Conservation (phyloP, 2,329 filamentous ascomycete species). For the Colletotrichum navitas region DNA sequence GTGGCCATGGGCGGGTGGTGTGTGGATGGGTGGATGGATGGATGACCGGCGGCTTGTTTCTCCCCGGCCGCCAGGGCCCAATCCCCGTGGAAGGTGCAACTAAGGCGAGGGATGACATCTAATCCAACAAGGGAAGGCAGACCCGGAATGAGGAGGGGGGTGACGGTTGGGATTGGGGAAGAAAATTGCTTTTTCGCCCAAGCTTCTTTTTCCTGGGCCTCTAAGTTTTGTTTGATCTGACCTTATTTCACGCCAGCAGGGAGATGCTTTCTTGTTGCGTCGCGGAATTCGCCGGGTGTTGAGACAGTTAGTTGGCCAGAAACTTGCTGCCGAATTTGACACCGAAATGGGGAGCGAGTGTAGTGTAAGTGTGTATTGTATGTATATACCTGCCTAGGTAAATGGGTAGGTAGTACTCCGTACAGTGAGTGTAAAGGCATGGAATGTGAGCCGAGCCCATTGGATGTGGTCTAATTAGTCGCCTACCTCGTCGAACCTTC, state of each 20-base stretch:
- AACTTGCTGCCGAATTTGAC: conserved; percentile 7
- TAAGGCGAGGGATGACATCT: conserved; percentile 1
- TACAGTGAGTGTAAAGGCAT: background rate
- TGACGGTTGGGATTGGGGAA: background rate
- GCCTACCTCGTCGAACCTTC: background rate
- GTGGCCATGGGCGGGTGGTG: background rate
- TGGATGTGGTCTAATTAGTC: no score
- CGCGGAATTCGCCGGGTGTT: conserved; percentile 21
- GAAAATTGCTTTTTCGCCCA: conserved; percentile 31
- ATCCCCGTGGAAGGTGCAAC: background rate
- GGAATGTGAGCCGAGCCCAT: background rate
- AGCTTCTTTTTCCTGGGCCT: conserved; percentile 11
- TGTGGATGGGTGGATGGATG: background rate
- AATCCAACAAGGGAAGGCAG: conserved; percentile 16
- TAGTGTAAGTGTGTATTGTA: no score
- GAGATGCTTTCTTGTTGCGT: conserved; percentile 38
- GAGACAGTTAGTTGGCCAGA: conserved; percentile 21
- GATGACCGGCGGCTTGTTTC: conserved; percentile 17
- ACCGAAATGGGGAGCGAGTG: background rate
- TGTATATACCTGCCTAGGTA: background rate
- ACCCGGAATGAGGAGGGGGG: conserved; percentile 19
- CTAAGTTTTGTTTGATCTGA: conserved; percentile 16
- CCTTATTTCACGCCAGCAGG: conserved; percentile 27
- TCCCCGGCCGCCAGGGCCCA: conserved; percentile 13
- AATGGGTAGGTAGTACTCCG: no score